Evolutionary conservation across 306 rosid genomes (phyloP), one percentile per base, ranked within the genome.

Genomic region (Pyrus bretschneideri): DNA sequence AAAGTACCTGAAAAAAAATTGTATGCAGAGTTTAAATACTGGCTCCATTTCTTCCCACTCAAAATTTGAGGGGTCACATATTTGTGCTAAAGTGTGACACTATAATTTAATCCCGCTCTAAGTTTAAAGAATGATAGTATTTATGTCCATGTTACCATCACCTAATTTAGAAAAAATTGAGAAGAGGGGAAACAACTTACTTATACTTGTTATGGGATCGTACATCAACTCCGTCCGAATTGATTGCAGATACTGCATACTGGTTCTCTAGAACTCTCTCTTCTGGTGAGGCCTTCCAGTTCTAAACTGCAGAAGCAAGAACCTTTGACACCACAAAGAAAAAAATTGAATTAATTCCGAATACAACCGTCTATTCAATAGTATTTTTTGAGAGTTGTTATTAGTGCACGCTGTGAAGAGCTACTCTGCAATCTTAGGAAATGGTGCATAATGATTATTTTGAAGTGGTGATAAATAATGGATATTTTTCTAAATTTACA

Each of bases 281-380:
- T 30, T 10, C 19, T 0, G 55, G 40, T 54, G 82, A 59, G 1
- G 69, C 45, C 23, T 73, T 83, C 23, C 30, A 14, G 33, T 81
- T 81, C 40, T 22, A 54, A 49, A 19, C 67, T 18, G 81, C 57
- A 46, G 79, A 76, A 83, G 33, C 72, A 69, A 83, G 46, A 9
- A 83, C 76, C 87, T 86, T 27, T 6, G 19, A 57, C 45, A 27
- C 40, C 40, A 57, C 27, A 57, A 57, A 51, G 18, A 51, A 21
- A 29, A 54, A 21, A 51, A 30, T 22, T 11, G 21, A 63, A n/a
- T 30, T 0, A 58, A n/a, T 22, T 21, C 6, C 23, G 61, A 3
- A 44, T 15, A 4, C 15, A 49, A 45, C 31, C 8, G 6, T 5
- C 18, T 38, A 60, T 9, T 12, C 17, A 1, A 63, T 29, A 17